Evolutionary conservation across 306 rosid genomes (phyloP).

Genomic region (Cicer cuneatum): DNA sequence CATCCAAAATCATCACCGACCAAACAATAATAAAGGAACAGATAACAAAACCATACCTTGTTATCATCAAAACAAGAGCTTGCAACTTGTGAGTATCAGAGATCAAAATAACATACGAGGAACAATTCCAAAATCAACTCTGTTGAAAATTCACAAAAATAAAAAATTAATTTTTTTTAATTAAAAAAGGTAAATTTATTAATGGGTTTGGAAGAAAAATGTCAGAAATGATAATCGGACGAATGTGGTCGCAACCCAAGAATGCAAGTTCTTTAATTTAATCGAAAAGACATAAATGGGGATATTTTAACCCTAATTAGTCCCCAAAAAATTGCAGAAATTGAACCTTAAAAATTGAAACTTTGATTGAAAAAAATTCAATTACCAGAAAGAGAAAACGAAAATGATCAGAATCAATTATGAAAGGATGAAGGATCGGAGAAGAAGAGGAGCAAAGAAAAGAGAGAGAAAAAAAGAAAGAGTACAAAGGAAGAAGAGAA

Average conservation of each 20-base stretch:
- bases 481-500: constrained; percentile 46
- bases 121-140: constrained; percentile 44
- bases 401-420: constrained; percentile 48
- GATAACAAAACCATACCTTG: constrained; percentile 45
- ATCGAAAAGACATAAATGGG: constrained; percentile 31
- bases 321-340: constrained; percentile 38
- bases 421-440: constrained; percentile 55
- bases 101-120: constrained; percentile 44
- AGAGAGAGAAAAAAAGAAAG: constrained; percentile 48
- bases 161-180: constrained; percentile 1
- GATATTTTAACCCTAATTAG: constrained; percentile 46
- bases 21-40: constrained; percentile 34
- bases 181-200: constrained; percentile 15
- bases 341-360: constrained; percentile 4
- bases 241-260: constrained; percentile 44
- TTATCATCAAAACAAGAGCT: constrained; percentile 58
- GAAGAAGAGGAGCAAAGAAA: constrained; percentile 15
- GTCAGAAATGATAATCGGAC: constrained; percentile 35
- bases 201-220: constrained; percentile 17
- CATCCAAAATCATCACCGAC: constrained; percentile 42
- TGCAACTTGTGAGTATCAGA: constrained; percentile 48
- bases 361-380: not conserved
- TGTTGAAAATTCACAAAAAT: constrained; percentile 39
- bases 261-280: constrained; percentile 52
- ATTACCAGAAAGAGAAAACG: constrained; percentile 42